Conservation (phyloP, 495 filamentous ascomycete genomes). For the Penicillium lagena region DNA sequence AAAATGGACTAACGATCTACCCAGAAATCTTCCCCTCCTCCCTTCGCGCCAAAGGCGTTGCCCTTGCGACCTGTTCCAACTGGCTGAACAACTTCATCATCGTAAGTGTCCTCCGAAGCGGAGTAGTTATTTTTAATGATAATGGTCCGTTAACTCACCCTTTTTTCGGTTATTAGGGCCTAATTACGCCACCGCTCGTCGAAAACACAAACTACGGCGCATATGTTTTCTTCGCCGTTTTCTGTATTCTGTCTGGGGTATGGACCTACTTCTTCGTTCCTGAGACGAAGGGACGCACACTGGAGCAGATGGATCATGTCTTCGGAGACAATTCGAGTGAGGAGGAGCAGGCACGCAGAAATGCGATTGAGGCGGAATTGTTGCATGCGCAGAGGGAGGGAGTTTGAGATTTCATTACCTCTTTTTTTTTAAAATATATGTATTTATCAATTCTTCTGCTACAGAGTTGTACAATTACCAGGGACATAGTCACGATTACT, state of each 20-base stretch:
- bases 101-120: constrained; percentile 11
- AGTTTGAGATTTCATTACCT: constrained; percentile 14
- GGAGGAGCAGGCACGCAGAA: constrained; percentile 28
- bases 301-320: constrained; percentile 52
- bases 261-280: constrained; percentile 52
- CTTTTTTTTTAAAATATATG: background rate
- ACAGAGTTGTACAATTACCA: background rate
- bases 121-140: too few relatives aligned
- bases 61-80: constrained; percentile 45
- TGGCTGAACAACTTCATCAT: constrained; percentile 56
- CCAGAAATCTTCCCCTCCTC: constrained; percentile 44
- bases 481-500: too few relatives aligned
- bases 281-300: constrained; percentile 51
- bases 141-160: background rate
- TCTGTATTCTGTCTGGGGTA: constrained; percentile 46
- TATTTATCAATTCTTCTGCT: background rate
- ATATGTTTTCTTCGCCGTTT: constrained; percentile 51
- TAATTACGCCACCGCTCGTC: constrained; percentile 49
- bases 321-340: constrained; percentile 42
- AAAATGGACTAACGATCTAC: background rate
- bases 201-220: constrained; percentile 49
- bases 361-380: constrained; percentile 32
- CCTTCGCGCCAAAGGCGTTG: constrained; percentile 47
- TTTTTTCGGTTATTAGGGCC: constrained; percentile 20
- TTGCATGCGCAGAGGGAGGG: constrained; percentile 7